Evolutionary conservation across 164 flowering plant genomes (phyloP).

Genomic region (Stephania yunnanensis): DNA sequence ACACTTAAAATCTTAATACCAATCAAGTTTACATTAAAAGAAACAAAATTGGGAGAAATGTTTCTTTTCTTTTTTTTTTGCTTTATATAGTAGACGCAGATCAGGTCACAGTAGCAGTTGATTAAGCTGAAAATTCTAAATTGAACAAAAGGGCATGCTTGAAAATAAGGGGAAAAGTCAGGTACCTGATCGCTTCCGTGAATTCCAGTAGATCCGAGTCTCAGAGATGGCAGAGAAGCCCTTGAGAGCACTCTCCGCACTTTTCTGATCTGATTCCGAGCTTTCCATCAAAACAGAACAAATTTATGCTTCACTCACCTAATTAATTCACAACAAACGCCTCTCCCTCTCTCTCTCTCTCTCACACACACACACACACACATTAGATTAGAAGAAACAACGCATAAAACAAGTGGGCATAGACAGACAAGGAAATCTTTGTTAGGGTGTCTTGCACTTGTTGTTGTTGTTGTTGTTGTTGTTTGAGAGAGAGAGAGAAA

Average conservation of each 20-base stretch:
- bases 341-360: background rate
- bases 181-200: constrained; percentile 58
- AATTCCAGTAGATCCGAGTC: constrained; percentile 53
- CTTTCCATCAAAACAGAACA: background rate
- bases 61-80: too few relatives aligned
- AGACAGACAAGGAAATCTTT: too few relatives aligned
- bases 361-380: background rate
- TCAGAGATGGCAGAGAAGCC: constrained; percentile 48
- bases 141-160: background rate
- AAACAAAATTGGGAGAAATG: background rate
- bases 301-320: background rate
- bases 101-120: background rate
- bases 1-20: background rate
- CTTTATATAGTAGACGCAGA: too few relatives aligned
- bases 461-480: too few relatives aligned
- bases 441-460: too few relatives aligned
- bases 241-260: constrained; percentile 10
- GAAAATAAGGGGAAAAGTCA: background rate
- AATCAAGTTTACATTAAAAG: background rate
- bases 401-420: too few relatives aligned
- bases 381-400: background rate
- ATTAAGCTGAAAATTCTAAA: background rate
- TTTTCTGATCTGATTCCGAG: constrained; percentile 9
- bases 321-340: background rate
- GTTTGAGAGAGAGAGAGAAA: too few relatives aligned